Evolutionary conservation across 116 monocot species (phyloP).

Genomic region (Iris pallida): DNA sequence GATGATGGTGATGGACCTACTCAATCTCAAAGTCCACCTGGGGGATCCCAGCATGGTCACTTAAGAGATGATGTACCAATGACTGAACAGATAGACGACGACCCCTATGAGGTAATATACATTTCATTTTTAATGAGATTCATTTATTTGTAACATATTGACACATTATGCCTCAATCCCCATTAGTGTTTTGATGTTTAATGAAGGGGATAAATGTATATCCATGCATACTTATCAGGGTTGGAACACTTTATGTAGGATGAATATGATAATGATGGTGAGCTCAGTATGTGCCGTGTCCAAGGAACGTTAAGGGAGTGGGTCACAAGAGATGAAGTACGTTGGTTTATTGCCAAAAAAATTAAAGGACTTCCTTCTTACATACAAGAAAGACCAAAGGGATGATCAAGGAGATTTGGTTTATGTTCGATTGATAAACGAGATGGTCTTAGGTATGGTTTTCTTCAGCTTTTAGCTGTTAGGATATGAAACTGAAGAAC

Average conservation of each 20-base stretch:
- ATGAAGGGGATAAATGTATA: no score
- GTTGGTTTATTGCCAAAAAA: constrained; percentile 84
- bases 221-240: no score
- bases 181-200: no score
- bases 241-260: constrained; percentile 39
- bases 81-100: constrained; percentile 85
- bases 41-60: constrained; percentile 62
- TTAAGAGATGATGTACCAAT: constrained; percentile 72
- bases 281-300: constrained; percentile 82
- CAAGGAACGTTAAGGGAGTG: constrained; percentile 96
- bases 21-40: constrained; percentile 80
- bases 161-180: no score
- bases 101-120: constrained; percentile 64
- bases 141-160: no score
- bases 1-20: constrained; percentile 56
- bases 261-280: constrained; percentile 83
- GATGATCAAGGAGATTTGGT: constrained; percentile 80
- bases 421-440: constrained; percentile 82
- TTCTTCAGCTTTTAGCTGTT: neutral
- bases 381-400: constrained; percentile 84
- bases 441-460: constrained; percentile 83
- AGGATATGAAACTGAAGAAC: neutral
- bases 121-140: no score
- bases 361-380: constrained; percentile 85
- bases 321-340: constrained; percentile 98